Base-by-base conservation (phyloP, 1,284 basidiomycete genomes). In the Cryptococcus sp. region DNA sequence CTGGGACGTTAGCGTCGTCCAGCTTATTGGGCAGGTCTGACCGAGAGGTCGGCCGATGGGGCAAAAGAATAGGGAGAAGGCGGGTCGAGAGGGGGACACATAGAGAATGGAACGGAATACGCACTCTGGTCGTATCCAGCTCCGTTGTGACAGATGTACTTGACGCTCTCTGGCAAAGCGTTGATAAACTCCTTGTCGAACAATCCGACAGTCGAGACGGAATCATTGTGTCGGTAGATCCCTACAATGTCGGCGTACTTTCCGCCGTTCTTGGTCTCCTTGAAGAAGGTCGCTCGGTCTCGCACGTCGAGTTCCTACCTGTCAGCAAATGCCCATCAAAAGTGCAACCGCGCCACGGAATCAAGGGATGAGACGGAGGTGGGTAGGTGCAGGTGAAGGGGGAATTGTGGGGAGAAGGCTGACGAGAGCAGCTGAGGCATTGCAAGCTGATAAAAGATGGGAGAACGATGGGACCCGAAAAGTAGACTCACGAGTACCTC, bases 81-180 rank as follows among this genome's bases (percentile, higher is more conserved):
- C 10, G 18, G 9, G 33, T 35, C n/a, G 16, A 26, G 16, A 36
- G 16, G 39, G 23, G 25, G n/a, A 41, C 22, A 24, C 3, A 28
- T 9, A 5, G 9, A 39, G 24, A 9, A 12, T 16, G 21, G 26
- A 36, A 26, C 24, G 5, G 18, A 10, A 0, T 2, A 56, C 66
- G 41, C 50, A 70, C 64, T 65, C 46, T 66, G 62, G 40, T 68
- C 66, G 39, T 93, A 93, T 3, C 91, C 90, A 0, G 90, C 89
- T n/a, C 90, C 90, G 56, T 92, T 91, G 71, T 92, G 88, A 1
- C 84, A 86, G 59, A 94, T 88, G 82, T 86, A 91, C 64, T 84
- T 84, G 50, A 93, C 78, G 23, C 77, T 78, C 2, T 75, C 54
- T 3, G 86, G 82, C 10, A 93, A 76, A 0, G 78, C 80, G 46